Conservation (phyloP, 2,329 filamentous ascomycete genomes). For the Ophiostoma sp. region DNA sequence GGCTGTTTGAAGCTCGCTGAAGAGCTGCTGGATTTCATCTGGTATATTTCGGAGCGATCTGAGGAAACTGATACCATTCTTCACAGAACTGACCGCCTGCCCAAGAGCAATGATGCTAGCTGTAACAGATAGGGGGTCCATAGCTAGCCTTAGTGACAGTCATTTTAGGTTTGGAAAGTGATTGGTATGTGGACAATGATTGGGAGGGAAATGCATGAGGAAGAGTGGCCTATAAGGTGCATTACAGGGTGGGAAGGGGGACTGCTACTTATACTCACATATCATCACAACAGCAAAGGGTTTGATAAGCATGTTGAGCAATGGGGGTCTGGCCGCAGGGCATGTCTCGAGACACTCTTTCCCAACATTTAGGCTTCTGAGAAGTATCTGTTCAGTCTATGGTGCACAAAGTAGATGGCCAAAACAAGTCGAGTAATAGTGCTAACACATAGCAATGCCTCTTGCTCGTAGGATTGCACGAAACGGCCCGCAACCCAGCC, state of each 20-base stretch:
- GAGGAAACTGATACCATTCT: background rate
- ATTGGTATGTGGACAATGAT: background rate
- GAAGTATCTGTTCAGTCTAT: background rate
- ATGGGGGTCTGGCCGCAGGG: background rate
- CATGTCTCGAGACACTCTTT: background rate
- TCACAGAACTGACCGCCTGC: background rate
- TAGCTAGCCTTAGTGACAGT: background rate
- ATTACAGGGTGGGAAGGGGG: background rate
- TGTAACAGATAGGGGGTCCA: background rate
- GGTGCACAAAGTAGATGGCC: too few relatives aligned
- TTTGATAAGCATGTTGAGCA: background rate
- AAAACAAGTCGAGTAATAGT: too few relatives aligned
- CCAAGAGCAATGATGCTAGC: background rate
- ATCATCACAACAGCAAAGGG: background rate
- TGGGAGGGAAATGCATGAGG: background rate
- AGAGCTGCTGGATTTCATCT: background rate
- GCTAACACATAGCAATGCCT: too few relatives aligned
- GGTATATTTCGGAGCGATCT: background rate
- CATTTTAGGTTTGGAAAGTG: background rate
- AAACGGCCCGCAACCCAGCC: too few relatives aligned
- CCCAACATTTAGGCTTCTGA: background rate
- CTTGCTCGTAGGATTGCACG: too few relatives aligned
- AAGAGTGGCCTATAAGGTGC: background rate
- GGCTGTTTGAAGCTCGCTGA: background rate
- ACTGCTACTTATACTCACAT: background rate